Evolutionary conservation across 2,329 filamentous ascomycete species (phyloP), one percentile per base, ranked within the genome.

Genomic region (Aspergillus sp.): DNA sequence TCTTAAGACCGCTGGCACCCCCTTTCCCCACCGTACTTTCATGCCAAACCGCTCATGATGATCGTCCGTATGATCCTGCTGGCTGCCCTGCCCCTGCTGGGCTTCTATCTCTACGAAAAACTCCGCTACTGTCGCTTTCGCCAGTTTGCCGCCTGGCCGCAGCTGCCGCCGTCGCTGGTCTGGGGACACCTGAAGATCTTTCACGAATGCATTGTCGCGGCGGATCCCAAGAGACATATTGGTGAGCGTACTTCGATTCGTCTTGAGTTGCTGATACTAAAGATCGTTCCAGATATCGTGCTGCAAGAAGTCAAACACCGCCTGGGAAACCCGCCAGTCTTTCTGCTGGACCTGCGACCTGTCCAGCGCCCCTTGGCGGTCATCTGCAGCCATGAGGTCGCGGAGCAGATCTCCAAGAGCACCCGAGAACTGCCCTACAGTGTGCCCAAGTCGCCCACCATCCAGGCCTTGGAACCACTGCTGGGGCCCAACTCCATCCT

Each of bases 341-440:
- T 50, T 34, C 10, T 57, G 9, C 38, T 55, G 1, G 58, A 62
- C 40, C 48, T 60, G 13, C 54, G 58, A 3, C 58, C 58, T 11
- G 16, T 55, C 4, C 20, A 47, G 4, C 20, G 31, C 21, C 21
- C 45, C 1, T 17, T 61, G 14, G 53, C 47, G 14, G 43, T 61
- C 1, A 36, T 61, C 14, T 55, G 52, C 23, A 46, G 20, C 40
- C 58, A 61, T 51, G 54, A 60, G 19, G 36, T 62, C 10, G 60
- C 60, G 2, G 60, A 63, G 41, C 57, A 61, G 19, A 16, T 58
- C 10, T 53, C 54, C 3, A 43, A 49, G 20, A 47, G 20, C 16
- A 51, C 60, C 1, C 58, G 44, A 36, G n/a, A 11, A 4, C 61
- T 63, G 40, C 57, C 43, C 6, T 61, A 58, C n/a, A 57, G 60